phyloP scores from a whole-genome alignment of 768 basidiomycete species.

The Pilatotrama ljubarskyi region DNA sequence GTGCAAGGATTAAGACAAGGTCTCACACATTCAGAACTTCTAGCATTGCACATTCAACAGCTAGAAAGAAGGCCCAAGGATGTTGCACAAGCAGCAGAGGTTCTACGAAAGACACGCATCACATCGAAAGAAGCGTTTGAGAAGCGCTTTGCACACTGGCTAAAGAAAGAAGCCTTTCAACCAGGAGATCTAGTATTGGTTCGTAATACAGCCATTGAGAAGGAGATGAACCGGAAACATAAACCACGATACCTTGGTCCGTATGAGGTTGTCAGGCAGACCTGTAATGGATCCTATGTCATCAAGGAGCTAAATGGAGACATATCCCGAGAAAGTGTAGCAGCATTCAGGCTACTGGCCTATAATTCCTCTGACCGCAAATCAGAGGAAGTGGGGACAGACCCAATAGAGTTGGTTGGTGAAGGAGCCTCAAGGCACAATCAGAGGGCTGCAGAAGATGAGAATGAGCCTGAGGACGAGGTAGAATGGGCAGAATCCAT shows the following conservation, averaged over 20 bases:
- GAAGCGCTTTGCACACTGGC: constrained; percentile 15
- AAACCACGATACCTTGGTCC: constrained; percentile 40
- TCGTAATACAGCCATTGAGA: constrained; percentile 35
- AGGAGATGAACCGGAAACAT: constrained; percentile 32
- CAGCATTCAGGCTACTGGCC: constrained; percentile 15
- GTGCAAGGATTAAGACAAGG: constrained; percentile 19
- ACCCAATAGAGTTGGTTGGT: not conserved
- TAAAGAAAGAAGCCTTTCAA: constrained; percentile 22
- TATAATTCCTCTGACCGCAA: not conserved
- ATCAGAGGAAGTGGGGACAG: not conserved
- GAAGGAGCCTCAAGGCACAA: not conserved
- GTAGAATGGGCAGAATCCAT: not conserved
- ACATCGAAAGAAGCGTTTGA: constrained; percentile 30
- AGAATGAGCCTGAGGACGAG: not conserved
- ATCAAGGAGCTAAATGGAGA: constrained; percentile 24
- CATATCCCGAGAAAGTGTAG: constrained; percentile 1
- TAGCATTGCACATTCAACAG: constrained; percentile 27
- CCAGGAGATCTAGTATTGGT: constrained; percentile 38
- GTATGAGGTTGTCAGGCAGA: constrained; percentile 31
- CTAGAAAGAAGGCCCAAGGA: constrained; percentile 30
- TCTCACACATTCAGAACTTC: constrained; percentile 25
- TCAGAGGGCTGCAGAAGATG: too few species aligned
- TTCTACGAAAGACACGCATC: constrained; percentile 22
- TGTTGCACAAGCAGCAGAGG: constrained; percentile 21
- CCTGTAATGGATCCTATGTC: constrained; percentile 12